phyloP scores from a whole-genome alignment of 2,329 filamentous ascomycete genomes.

The Nigrospora osmanthi region DNA sequence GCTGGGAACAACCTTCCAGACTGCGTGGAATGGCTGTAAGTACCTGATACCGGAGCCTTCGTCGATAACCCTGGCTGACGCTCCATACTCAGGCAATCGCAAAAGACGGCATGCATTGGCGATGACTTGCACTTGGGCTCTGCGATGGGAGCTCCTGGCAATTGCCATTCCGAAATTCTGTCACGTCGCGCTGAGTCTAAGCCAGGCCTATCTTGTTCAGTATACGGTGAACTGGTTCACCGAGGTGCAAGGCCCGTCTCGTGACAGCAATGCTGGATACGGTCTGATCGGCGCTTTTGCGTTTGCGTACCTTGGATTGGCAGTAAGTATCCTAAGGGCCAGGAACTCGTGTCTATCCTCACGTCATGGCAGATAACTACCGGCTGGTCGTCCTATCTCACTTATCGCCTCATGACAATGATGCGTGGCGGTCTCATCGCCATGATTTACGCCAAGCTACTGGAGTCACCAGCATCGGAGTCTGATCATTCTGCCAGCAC shows the following conservation, averaged over 20 bases:
- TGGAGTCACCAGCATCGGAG: background rate
- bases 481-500: background rate
- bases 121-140: background rate
- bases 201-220: background rate
- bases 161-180: background rate
- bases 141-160: background rate
- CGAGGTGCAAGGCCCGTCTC: background rate
- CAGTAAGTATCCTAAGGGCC: background rate
- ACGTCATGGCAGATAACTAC: background rate
- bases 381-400: background rate
- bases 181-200: background rate
- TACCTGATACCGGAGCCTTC: background rate
- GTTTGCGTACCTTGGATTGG: background rate
- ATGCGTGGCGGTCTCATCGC: constrained; percentile 1
- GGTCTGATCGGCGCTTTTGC: background rate
- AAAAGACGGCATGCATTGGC: background rate
- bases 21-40: background rate
- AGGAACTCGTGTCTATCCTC: background rate
- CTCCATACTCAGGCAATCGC: background rate
- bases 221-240: background rate
- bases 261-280: background rate
- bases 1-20: background rate
- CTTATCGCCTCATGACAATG: constrained; percentile 4
- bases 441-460: constrained; percentile 2
- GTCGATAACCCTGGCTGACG: background rate